A percentile compares a stretch with the other conserved stretches of the same genome.
phyloP scores from a whole-genome alignment of 805 yeast species.

The Candida alai region DNA sequence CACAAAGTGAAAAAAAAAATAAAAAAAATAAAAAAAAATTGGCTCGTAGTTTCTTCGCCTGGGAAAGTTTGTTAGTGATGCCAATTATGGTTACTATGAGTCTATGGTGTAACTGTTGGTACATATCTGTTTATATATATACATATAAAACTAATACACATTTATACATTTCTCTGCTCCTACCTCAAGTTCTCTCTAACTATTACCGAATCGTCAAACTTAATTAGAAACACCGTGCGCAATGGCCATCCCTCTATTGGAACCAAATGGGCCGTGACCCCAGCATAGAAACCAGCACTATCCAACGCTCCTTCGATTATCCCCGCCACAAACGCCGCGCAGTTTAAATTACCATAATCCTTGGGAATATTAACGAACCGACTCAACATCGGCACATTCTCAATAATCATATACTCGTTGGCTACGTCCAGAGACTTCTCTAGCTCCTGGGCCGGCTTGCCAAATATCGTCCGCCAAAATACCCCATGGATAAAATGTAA shows the following conservation, averaged over 20 bases:
- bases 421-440: slow-evolving; percentile 70
- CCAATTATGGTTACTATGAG: no score
- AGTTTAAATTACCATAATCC: slow-evolving; percentile 72
- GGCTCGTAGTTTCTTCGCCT: no score
- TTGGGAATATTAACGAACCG: slow-evolving; percentile 73
- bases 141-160: no score
- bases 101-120: no score
- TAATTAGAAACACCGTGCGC: slow-evolving; percentile 72
- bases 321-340: slow-evolving; percentile 83
- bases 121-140: no score
- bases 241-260: slow-evolving; percentile 55
- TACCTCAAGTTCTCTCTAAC: slow-evolving; percentile 48
- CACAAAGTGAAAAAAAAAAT: no score
- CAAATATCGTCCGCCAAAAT: slow-evolving; percentile 73
- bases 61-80: no score
- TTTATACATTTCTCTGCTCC: no score
- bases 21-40: no score
- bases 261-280: slow-evolving; percentile 79
- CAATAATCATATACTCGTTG: slow-evolving; percentile 75
- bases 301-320: slow-evolving; percentile 80
- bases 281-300: slow-evolving; percentile 65
- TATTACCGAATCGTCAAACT: slow-evolving; percentile 57
- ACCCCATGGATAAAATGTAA: slow-evolving; percentile 68
- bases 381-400: slow-evolving; percentile 67
- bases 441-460: slow-evolving; percentile 66